Percentiles rank a stretch among this genome's conserved stretches.
Conservation (phyloP, 116 monocot species). For the Dioscorea cayenensis region DNA sequence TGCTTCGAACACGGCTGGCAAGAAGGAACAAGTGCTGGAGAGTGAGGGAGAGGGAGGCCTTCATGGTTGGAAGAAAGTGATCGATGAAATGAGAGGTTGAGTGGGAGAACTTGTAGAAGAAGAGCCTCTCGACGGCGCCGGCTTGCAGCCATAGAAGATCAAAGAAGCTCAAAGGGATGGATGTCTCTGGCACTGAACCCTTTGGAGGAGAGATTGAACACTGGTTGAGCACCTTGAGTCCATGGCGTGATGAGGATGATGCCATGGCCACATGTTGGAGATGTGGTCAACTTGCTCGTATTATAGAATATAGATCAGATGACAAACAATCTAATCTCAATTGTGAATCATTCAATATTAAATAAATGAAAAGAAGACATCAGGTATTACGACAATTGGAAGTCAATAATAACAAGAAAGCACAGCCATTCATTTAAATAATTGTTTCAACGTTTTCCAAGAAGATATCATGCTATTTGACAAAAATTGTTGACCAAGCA, state of each 20-base stretch:
- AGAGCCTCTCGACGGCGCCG: conserved; percentile 36
- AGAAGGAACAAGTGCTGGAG: conserved; percentile 48
- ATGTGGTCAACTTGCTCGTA: too few species aligned
- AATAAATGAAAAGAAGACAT: too few species aligned
- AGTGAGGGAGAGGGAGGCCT: conserved; percentile 34
- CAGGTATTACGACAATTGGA: too few species aligned
- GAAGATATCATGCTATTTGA: too few species aligned
- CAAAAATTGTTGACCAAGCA: too few species aligned
- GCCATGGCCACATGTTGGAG: not conserved
- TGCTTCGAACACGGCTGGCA: conserved; percentile 19
- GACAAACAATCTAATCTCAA: too few species aligned
- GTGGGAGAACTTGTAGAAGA: conserved; percentile 35
- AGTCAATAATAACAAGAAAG: too few species aligned
- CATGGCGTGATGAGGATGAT: not conserved
- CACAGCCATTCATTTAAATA: too few species aligned
- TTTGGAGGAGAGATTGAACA: not conserved
- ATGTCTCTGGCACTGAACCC: not conserved
- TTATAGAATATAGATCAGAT: too few species aligned
- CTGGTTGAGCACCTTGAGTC: not conserved
- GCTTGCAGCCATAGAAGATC: conserved; percentile 26
- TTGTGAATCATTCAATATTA: too few species aligned
- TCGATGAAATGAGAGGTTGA: conserved; percentile 22
- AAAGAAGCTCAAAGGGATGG: conserved; percentile 38
- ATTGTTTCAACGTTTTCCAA: too few species aligned
- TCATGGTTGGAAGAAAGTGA: conserved; percentile 30